A percentile compares a stretch with the other conserved stretches of the same genome.
These are phyloP conservation scores for Ophiocordyceps camponoti-floridani DNA, from an alignment of 2,329 filamentous ascomycete genomes.

Conservation along the genomic window DNA sequence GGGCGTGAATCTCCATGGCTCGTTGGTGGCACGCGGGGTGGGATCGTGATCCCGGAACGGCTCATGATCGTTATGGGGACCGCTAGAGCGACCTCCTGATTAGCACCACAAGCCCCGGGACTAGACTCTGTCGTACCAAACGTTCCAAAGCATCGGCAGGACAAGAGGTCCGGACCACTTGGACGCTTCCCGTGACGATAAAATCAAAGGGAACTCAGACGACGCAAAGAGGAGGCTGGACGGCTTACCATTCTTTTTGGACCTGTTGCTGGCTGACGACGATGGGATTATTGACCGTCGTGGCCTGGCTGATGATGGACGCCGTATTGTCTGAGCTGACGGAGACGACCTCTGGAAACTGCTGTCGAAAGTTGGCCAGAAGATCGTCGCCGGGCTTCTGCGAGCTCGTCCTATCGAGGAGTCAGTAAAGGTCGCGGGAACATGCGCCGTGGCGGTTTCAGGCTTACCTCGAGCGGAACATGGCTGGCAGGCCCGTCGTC, in stretches of 20 bases:
- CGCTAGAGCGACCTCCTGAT: conserved; percentile 3
- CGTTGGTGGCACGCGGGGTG: conserved; percentile 61
- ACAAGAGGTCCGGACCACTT: not conserved
- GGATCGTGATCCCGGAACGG: conserved; percentile 55
- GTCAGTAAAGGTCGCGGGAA: no score
- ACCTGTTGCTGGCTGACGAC: no score
- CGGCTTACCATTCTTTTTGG: conserved; percentile 10
- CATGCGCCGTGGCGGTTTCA: no score
- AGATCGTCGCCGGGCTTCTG: conserved; percentile 74
- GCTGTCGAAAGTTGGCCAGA: conserved; percentile 63
- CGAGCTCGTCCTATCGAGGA: conserved; percentile 54
- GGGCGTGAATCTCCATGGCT: conserved; percentile 76
- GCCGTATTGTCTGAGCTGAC: conserved; percentile 26
- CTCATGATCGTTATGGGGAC: conserved; percentile 9
- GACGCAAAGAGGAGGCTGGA: not conserved
- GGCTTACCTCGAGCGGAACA: not conserved
- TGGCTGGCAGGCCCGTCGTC: no score
- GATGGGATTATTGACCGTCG: conserved; percentile 11
- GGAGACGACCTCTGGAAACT: conserved; percentile 56
- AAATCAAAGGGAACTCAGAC: not conserved
- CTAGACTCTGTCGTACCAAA: no score
- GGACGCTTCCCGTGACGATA: not conserved
- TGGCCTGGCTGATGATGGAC: conserved; percentile 17
- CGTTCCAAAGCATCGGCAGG: no score
- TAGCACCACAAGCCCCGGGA: not conserved